A percentile compares a stretch with the other conserved stretches of the same genome.
These are phyloP conservation scores for Phyllosticta citriasiana DNA, from an alignment of 2,329 filamentous ascomycete species.

Conservation along the genomic window DNA sequence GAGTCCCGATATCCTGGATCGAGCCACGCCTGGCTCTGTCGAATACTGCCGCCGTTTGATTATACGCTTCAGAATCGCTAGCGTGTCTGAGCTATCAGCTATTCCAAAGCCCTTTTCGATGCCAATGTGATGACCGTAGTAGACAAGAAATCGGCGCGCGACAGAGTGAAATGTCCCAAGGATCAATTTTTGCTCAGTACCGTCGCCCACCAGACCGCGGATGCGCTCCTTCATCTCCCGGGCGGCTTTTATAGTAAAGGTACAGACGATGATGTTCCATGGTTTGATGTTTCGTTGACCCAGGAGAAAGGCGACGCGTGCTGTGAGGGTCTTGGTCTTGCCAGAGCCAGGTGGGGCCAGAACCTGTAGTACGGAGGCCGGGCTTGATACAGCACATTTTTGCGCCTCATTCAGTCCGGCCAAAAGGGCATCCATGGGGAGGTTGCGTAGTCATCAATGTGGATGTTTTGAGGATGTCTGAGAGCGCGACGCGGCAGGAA, in stretches of 20 bases:
- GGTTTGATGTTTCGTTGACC: constrained; percentile 61
- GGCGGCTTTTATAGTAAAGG: constrained; percentile 93
- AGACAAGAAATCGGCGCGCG: constrained; percentile 69
- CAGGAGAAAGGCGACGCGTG: constrained; percentile 82
- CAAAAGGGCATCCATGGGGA: constrained; percentile 45
- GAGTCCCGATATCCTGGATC: constrained; percentile 59
- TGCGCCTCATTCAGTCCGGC: constrained; percentile 56
- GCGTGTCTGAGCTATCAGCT: constrained; percentile 72
- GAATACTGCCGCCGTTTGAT: constrained; percentile 61
- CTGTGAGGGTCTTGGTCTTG: constrained; percentile 92
- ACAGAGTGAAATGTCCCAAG: constrained; percentile 95
- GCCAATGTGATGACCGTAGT: constrained; percentile 77
- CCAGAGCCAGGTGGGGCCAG: constrained; percentile 60
- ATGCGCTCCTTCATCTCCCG: constrained; percentile 89
- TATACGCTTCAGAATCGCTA: constrained; percentile 71
- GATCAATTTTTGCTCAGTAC: constrained; percentile 64
- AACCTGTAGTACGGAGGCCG: constrained; percentile 49
- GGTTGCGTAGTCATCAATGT: background rate
- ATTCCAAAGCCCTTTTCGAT: constrained; percentile 80
- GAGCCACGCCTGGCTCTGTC: constrained; percentile 61
- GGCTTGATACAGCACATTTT: constrained; percentile 52
- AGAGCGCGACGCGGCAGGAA: background rate
- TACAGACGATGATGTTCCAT: constrained; percentile 86
- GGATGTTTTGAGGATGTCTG: background rate
- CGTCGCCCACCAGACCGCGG: constrained; percentile 66